Base-by-base conservation (phyloP, 345 rosid species). In the Populus tremula region DNA sequence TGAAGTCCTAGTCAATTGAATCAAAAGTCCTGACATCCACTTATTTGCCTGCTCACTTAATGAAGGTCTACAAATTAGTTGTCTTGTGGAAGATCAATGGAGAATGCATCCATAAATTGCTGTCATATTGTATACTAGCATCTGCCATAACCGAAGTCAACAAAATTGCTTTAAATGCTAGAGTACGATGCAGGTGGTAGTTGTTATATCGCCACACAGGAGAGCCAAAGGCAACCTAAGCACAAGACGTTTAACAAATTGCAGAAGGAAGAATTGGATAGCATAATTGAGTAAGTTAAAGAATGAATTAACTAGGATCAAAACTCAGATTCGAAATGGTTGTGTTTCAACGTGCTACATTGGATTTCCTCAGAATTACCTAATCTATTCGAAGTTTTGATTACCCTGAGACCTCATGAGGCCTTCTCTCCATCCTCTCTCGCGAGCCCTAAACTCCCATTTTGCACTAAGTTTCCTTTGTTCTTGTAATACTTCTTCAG, bases 361-460 rank as follows among this genome's bases (percentile, higher is more conserved):
- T 47, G 50, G 17, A 56, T n/a, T 56, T n/a, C 63, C 27, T n/a
- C 27, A 8, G 27, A n/a, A 56, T 56, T 8, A n/a, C 14, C 27
- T 56, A n/a, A 56, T 56, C 63, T 59, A 59, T 59, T 59, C 63
- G 1, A 59, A 59, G 16, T 36, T 18, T 59, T 38, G 29, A 17
- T 56, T 13, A n/a, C 8, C 73, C 62, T 64, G 70, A 77, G 83
- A 77, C 62, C 73, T 69, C 45, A n/a, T 62, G 70, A 59, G 38
- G 54, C 43, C 73, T 41, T 80, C 89, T 82, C 80, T 82, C 84
- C 89, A 86, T 70, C 87, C 89, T 68, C 77, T 76, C 53, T 86
- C 86, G 47, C 81, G 84, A 80, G 87, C 89, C 78, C 86, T 77
- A 59, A 82, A 76, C 78, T 86, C 81, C 89, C 89, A 86, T 78